Evolutionary conservation across 2,329 filamentous ascomycete species (phyloP), one percentile per base, ranked within the genome.

Genomic region (Xylaria sp.): DNA sequence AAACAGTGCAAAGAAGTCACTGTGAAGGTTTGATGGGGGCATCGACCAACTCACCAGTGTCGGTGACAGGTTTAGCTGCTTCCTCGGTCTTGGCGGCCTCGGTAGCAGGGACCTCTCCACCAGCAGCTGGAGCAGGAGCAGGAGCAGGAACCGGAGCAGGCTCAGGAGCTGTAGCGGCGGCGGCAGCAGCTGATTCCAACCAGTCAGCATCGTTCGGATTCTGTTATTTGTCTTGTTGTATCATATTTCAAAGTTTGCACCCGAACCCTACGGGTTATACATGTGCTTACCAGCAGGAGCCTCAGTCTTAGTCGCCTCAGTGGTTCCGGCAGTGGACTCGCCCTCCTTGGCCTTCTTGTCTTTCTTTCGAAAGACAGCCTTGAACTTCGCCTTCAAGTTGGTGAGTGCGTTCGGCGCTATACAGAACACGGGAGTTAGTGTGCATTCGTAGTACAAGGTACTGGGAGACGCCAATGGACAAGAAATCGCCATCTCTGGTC

Each of bases 331-430:
- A 31, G 67, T 59, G 23, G 70, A 58, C 44, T 65, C 65, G 44
- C 70, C 64, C 66, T 66, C 64, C 58, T 68, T 66, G 21, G 55
- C 3, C 37, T 67, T 66, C 44, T 66, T 71, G 63, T 69, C 69
- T 21, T 64, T 56, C 62, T 67, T 70, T 56, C 65, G 58, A 46
- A 69, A 70, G 57, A 46, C 75, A 65, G 76, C 75, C 79, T 81
- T 83, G 71, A 86, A 72, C 81, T 84, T 85, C 71, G 75, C 77
- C 80, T 83, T 84, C 67, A 86, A 68, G 76, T 85, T 85, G 71
- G 82, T 80, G 63, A 86, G 75, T 33, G 83, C 81, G 65, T 79
- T 76, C 51, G 78, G 74, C 56, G 83, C 83, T 85, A 31, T 46
- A 48, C 19, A 43, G 37, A 29, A 52, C 19, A 47, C 31, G 29